Evolutionary conservation across 164 flowering plant genomes (phyloP), one percentile per base, ranked within the genome.

Genomic region (Vitis rotundifolia): DNA sequence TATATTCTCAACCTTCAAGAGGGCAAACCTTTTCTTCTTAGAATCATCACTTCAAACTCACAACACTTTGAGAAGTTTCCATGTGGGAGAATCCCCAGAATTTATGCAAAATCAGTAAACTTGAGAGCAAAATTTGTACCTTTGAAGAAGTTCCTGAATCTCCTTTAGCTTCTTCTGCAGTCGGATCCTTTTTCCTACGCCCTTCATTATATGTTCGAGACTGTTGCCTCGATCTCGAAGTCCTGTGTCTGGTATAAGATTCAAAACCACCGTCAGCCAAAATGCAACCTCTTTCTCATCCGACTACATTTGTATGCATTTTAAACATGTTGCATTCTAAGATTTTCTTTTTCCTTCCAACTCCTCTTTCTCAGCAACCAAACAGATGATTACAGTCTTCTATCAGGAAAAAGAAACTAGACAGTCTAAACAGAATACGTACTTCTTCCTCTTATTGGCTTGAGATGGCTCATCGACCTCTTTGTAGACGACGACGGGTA

Each of bases 131-230:
- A 22, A 22, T 22, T 22, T 53, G 8, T 69, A 75, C 73, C 77
- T 75, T 67, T 44, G 44, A 70, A 47, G 83, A 82, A 67, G 82
- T 69, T 68, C 64, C 86, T 54, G 73, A 64, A 29, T 78, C 74
- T 49, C 59, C 77, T 73, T 63, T 83, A 28, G 66, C 51, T 13
- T 54, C 69, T 54, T 71, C 75, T 18, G 59, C 7, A 28, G 26
- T 60, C 29, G 55, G 31, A 9, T 62, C 82, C 74, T 74, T 78
- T 61, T 67, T 75, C 29, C 11, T 52, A 13, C 71, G 75, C 60
- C 29, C 68, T 48, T 73, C 69, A 59, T 26, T 68, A 9, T 49
- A 74, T 60, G 58, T 77, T 26, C 53, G 82, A 53, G 82, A 69
- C 13, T 37, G 26, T 37, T 75, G 75, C 63, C 78, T 85, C 49